phyloP scores from a whole-genome alignment of 2,329 filamentous ascomycete species.

The Colletotrichum viniferum region DNA sequence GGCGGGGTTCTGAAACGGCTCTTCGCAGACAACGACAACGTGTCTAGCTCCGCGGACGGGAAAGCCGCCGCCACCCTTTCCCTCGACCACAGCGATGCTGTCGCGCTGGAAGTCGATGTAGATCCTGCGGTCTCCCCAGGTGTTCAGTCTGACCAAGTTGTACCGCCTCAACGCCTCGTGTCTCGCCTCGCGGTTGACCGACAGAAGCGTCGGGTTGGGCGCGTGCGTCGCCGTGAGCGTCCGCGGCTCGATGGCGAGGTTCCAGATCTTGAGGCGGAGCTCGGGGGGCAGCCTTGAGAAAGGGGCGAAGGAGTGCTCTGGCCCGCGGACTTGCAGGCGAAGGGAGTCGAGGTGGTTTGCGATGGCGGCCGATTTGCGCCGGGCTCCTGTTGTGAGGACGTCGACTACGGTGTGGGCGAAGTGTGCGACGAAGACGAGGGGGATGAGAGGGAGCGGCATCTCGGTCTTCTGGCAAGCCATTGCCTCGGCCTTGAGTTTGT shows the following conservation, averaged over 20 bases:
- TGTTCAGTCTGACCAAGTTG: slow-evolving; percentile 5
- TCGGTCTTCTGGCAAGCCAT: not conserved
- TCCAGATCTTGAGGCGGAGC: slow-evolving; percentile 19
- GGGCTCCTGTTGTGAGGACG: not conserved
- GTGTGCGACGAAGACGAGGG: slow-evolving; percentile 18
- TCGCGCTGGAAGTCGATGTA: slow-evolving; percentile 7
- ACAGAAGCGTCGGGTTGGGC: slow-evolving; percentile 1
- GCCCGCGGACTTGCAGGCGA: slow-evolving; percentile 13
- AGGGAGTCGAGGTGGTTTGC: not conserved
- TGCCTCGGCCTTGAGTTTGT: slow-evolving; percentile 5
- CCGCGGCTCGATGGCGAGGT: slow-evolving; percentile 5
- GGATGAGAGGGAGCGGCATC: slow-evolving; percentile 14
- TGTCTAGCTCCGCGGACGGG: slow-evolving; percentile 12
- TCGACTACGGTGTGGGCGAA: slow-evolving; percentile 9
- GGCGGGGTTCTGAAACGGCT: slow-evolving; percentile 6
- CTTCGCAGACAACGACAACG: slow-evolving; percentile 13
- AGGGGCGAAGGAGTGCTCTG: slow-evolving; percentile 3
- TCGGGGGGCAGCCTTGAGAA: slow-evolving; percentile 10
- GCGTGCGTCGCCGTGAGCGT: slow-evolving; percentile 14
- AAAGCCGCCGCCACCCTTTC: slow-evolving; percentile 16
- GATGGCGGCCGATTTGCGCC: slow-evolving; percentile 4
- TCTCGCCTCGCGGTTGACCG: slow-evolving; percentile 12
- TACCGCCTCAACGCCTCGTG: slow-evolving; percentile 5
- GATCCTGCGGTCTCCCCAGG: slow-evolving; percentile 18
- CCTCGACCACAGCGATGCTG: slow-evolving; percentile 10